Conservation (phyloP, 257 asterid genomes). For the Scutellaria minor region DNA sequence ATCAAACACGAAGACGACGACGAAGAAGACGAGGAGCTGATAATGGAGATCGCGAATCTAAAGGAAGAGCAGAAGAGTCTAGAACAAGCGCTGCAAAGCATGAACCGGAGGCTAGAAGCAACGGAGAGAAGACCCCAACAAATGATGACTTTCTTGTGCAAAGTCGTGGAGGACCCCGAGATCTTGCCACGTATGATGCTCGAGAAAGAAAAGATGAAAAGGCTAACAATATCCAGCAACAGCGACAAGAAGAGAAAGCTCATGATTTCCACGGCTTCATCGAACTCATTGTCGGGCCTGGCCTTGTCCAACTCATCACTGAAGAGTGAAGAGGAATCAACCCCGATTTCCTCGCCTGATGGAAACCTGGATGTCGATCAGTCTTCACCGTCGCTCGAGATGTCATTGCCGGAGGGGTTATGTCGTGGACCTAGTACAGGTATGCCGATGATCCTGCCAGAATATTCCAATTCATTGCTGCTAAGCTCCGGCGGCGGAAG, state of each 20-base stretch:
- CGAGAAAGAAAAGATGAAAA: slow-evolving; percentile 48
- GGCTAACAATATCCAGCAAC: slow-evolving; percentile 5
- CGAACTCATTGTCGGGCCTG: slow-evolving; percentile 54
- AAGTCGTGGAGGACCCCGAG: slow-evolving; percentile 73
- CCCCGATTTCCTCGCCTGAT: slow-evolving; percentile 52
- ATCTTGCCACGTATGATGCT: slow-evolving; percentile 64
- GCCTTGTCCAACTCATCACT: slow-evolving; percentile 44
- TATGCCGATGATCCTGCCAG: slow-evolving; percentile 36
- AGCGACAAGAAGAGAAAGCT: slow-evolving; percentile 56
- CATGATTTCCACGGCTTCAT: slow-evolving; percentile 38
- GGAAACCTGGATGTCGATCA: slow-evolving; percentile 32
- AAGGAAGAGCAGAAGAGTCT: slow-evolving; percentile 67
- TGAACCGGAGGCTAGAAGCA: slow-evolving; percentile 81
- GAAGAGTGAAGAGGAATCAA: slow-evolving; percentile 59
- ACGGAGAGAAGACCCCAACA: slow-evolving; percentile 90
- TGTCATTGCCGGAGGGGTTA: slow-evolving; percentile 42
- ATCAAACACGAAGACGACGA: slow-evolving; percentile 34
- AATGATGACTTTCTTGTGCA: slow-evolving; percentile 81
- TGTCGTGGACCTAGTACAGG: slow-evolving; percentile 18
- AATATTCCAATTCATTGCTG: slow-evolving; percentile 29
- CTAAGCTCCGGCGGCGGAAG: slow-evolving; percentile 35
- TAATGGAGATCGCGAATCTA: slow-evolving; percentile 47
- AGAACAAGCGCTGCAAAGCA: slow-evolving; percentile 60
- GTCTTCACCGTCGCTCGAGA: too few species aligned
- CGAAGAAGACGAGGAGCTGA: slow-evolving; percentile 39